Evolutionary conservation across 2,329 filamentous ascomycete genomes (phyloP), one percentile per base, ranked within the genome.

Genomic region (Waltergamsia citrina): DNA sequence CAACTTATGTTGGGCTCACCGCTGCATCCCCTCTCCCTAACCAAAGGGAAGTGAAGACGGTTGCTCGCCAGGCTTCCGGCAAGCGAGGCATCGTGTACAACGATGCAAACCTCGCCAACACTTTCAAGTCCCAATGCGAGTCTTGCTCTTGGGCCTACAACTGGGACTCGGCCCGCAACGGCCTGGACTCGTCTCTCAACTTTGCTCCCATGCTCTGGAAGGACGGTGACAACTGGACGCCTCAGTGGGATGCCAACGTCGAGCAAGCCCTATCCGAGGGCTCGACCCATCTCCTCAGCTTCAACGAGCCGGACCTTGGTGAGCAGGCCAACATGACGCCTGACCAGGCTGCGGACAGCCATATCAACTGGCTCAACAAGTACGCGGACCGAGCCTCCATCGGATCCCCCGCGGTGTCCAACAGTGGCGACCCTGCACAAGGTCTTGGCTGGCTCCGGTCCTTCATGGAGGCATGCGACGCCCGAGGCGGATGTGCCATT

Each of bases 81-180:
- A 81, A 82, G 73, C 77, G 78, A 51, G 81, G 81, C 56, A 56
- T 84, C 33, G 73, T 73, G 32, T 85, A 78, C 70, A 83, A 84
- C 56, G 60, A 73, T 21, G 65, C 65, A 35, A 45, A 43, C 19
- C 60, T 80, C 22, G 67, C 70, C 51, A 56, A 62, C 35, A 46
- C 56, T 41, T 78, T 84, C 52, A 53, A 56, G 40, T 39, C 24
- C 24, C 32, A 30, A 24, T 59, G 54, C 43, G 50, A 68, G 38
- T 42, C 45, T 36, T 65, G 73, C 48, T 56, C 58, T 26, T 85
- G 79, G 74, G 68, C 59, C 31, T 82, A 81, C 67, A 83, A 83
- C 70, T 85, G 81, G 81, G 75, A 59, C 29, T 65, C 67, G 29
- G 42, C 41, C 10, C 46, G 62, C 31, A 54, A 59, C 38, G 59